Percentiles rank a stretch among this genome's conserved stretches.
These are phyloP conservation scores for Pythium plurisporium DNA, from an alignment of 352 stramenopile genomes.

Conservation along the genomic window DNA sequence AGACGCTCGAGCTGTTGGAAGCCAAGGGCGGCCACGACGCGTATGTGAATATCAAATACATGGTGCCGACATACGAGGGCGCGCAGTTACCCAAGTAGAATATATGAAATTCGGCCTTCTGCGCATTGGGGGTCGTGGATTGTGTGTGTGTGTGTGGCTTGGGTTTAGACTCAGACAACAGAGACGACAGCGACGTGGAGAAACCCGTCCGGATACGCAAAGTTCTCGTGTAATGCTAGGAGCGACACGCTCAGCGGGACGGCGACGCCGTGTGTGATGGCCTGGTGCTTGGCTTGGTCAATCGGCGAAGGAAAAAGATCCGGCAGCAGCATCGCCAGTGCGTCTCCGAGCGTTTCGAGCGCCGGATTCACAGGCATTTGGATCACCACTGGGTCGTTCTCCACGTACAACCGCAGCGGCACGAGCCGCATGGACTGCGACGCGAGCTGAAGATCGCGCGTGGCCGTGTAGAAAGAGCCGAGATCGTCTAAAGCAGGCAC, in stretches of 20 bases:
- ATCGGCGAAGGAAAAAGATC: conserved; percentile 41
- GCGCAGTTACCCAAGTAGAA: conserved; percentile 21
- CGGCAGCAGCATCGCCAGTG: conserved; percentile 52
- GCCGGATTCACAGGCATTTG: conserved; percentile 68
- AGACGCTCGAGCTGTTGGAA: conserved; percentile 89
- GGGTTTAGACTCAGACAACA: neutral
- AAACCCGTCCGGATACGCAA: conserved; percentile 75
- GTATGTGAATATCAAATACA: conserved; percentile 96
- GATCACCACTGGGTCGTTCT: conserved; percentile 42
- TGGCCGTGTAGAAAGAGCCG: conserved; percentile 44
- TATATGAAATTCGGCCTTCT: too few species aligned
- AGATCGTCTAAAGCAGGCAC: conserved; percentile 23
- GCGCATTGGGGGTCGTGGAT: too few species aligned
- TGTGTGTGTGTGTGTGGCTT: too few species aligned
- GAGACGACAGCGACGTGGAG: conserved; percentile 51
- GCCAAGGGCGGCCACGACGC: conserved; percentile 80
- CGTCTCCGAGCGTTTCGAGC: conserved; percentile 43
- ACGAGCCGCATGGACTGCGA: conserved; percentile 38
- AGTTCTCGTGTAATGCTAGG: conserved; percentile 52
- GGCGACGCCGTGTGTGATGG: conserved; percentile 42
- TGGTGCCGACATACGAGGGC: conserved; percentile 94
- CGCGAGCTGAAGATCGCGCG: conserved; percentile 39
- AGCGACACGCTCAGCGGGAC: conserved; percentile 50
- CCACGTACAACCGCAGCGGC: conserved; percentile 60
- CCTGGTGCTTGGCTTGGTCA: neutral